These are phyloP conservation scores for Thielaviopsis musarum DNA, from an alignment of 2,329 filamentous ascomycete genomes.

Conservation along the genomic window DNA sequence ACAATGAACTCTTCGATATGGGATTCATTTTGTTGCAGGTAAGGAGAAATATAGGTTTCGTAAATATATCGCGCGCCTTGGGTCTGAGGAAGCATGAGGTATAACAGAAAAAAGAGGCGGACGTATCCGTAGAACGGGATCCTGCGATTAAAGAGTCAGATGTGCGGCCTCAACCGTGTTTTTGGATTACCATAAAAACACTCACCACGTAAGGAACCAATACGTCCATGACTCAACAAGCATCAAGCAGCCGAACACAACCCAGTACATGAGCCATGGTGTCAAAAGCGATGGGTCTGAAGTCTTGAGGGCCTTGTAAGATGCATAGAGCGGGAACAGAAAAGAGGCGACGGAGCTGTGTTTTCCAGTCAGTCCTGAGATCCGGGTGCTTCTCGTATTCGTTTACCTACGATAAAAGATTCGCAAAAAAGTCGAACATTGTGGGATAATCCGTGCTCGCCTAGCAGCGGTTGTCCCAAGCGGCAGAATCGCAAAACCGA, in stretches of 20 bases:
- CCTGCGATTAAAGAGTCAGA: conserved; percentile 26
- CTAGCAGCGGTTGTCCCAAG: background rate
- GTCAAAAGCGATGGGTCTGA: conserved; percentile 76
- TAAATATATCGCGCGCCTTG: conserved; percentile 82
- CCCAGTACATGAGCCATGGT: conserved; percentile 99
- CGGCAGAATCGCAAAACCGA: conserved; percentile 11
- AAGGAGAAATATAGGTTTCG: conserved; percentile 70
- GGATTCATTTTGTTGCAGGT: conserved; percentile 69
- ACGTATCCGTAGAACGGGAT: conserved; percentile 89
- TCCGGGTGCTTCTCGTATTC: background rate
- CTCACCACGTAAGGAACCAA: conserved; percentile 69
- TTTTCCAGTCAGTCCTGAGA: background rate
- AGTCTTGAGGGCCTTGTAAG: conserved; percentile 93
- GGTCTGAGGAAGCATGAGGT: conserved; percentile 94
- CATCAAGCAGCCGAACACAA: conserved; percentile 67
- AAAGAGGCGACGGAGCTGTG: conserved; percentile 69
- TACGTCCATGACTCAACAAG: conserved; percentile 75
- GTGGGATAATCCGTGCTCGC: background rate
- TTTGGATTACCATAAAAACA: background rate
- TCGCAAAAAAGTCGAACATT: background rate
- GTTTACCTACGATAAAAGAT: background rate
- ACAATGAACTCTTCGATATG: conserved; percentile 86
- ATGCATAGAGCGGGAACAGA: conserved; percentile 89
- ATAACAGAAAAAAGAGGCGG: conserved; percentile 72
- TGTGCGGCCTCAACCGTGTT: background rate